Evolutionary conservation across 345 rosid genomes (phyloP), one percentile per base, ranked within the genome.

Genomic region (Cardamine occulta): DNA sequence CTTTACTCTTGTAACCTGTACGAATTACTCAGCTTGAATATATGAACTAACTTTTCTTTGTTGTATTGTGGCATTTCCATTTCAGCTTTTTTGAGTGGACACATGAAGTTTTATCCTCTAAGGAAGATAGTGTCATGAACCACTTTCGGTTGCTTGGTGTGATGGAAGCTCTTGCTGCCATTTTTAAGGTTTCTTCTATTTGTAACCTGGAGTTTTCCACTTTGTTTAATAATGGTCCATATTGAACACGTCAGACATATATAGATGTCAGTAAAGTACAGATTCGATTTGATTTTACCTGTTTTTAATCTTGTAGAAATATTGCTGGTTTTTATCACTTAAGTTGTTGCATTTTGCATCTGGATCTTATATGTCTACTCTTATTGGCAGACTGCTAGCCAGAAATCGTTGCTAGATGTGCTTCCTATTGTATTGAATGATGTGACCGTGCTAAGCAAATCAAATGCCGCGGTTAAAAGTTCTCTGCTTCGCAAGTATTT

Each of bases 71-170:
- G 63, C 51, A 34, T 71, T 80, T 31, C 11, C 44, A 23, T 86
- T 79, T 17, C 88, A 94, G 99, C 77, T 92, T 95, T 80, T 65
- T 86, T 62, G 88, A 86, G 76, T 92, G 99, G 97, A 77, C 92
- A 9, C 93, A 89, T 80, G 92, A 88, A 73, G 87, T 95, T 63
- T 82, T 89, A 66, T 81, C 97, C 70, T 85, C 87, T 29, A 63
- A 68, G 40, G 80, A 63, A 64, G 96, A 89, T 75, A 92, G 88
- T 78, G 81, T 79, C 7, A n/a, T 79, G 64, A 78, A 84, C 60
- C 87, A 88, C 72, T 95, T 95, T 77, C 88, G 73, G 81, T 81
- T 90, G 74, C 84, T 92, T 66, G 99, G 97, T 73, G 93, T 81
- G n/a, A 80, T 89, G 80, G 97, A 90, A 79, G 93, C 97, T 40